Evolutionary conservation across 441 rosid genomes (phyloP).

Genomic region (Metrosideros polymorpha): DNA sequence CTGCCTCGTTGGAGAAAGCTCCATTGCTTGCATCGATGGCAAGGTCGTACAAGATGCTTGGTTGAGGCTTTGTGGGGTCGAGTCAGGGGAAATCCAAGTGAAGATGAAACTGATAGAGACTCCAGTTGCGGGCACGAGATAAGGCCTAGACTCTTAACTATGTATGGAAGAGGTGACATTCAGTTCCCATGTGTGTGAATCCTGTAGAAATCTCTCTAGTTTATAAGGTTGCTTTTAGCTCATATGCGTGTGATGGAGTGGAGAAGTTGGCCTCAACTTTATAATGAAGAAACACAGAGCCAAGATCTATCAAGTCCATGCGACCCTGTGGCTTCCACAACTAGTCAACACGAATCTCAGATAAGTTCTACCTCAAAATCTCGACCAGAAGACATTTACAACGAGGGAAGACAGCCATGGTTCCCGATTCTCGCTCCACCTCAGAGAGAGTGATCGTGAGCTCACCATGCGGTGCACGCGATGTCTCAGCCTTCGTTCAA

Average conservation of each 20-base stretch:
- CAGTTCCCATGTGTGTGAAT: not conserved
- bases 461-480: not conserved
- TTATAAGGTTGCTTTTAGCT: not conserved
- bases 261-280: not conserved
- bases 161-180: not conserved
- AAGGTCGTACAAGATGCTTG: constrained; percentile 86
- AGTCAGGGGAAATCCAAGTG: constrained; percentile 91
- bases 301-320: not conserved
- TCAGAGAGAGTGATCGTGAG: not conserved
- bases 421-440: not conserved
- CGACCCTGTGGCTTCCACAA: not conserved
- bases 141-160: not conserved
- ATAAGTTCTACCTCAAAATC: not conserved
- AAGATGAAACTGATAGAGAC: constrained; percentile 55
- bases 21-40: constrained; percentile 58
- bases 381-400: not conserved
- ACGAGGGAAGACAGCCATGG: not conserved
- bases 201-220: not conserved
- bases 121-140: constrained; percentile 8
- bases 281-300: not conserved
- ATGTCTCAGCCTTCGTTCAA: not conserved
- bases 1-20: constrained; percentile 78
- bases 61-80: constrained; percentile 74
- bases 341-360: not conserved
- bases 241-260: not conserved